Percentiles rank a stretch among this genome's conserved stretches.
These are phyloP conservation scores for Bolboschoenoplectus hybrid DNA, from an alignment of 202 grass and related monocot genomes.

Conservation along the genomic window DNA sequence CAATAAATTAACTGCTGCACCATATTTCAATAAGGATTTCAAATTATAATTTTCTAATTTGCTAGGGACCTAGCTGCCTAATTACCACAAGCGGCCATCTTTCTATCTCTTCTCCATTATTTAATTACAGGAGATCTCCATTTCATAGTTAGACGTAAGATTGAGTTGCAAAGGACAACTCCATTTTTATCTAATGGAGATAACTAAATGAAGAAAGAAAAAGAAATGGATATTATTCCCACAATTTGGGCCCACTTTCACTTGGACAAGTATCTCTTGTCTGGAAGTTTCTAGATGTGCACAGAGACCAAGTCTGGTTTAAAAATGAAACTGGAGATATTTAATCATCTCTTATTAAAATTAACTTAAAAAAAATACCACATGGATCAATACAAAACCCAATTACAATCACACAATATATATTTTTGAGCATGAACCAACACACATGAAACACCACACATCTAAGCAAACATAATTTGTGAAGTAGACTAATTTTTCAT, in stretches of 20 bases:
- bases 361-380: not conserved
- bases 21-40: not conserved
- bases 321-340: not conserved
- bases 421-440: slow-evolving; percentile 13
- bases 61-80: not conserved
- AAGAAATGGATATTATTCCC: not conserved
- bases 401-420: not conserved
- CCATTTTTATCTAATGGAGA: not conserved
- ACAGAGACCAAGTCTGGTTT: not conserved
- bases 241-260: not conserved
- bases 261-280: not conserved
- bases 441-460: not conserved
- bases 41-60: not conserved
- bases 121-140: not conserved
- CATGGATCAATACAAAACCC: slow-evolving; percentile 5
- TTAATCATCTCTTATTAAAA: not conserved
- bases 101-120: not conserved
- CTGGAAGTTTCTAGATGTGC: not conserved
- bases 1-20: no score
- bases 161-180: not conserved
- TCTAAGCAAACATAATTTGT: not conserved
- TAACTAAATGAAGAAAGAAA: not conserved
- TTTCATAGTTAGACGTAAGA: not conserved
- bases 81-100: not conserved
- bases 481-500: not conserved